Percentiles rank a stretch among this genome's conserved stretches.
phyloP scores from a whole-genome alignment of 768 basidiomycete species.

The Boletellus emodensis region DNA sequence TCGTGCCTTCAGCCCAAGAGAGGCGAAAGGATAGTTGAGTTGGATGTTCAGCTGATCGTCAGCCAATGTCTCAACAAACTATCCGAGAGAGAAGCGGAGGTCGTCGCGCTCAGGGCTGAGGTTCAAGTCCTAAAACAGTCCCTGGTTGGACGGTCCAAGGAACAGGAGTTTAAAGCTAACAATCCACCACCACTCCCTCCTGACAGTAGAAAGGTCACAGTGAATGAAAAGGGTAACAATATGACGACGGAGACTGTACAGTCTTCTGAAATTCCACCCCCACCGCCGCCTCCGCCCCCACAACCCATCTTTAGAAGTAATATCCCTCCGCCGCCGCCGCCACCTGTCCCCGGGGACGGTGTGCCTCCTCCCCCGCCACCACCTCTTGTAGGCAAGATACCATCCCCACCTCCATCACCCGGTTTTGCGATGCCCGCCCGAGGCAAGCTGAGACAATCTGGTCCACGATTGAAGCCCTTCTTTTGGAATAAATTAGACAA shows the following conservation, averaged over 20 bases:
- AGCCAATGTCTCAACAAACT: constrained; percentile 67
- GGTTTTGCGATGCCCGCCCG: constrained; percentile 31
- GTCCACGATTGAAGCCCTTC: constrained; percentile 76
- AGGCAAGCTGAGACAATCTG: constrained; percentile 31
- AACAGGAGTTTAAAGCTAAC: constrained; percentile 68
- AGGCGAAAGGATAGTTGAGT: constrained; percentile 42
- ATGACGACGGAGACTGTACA: constrained; percentile 10
- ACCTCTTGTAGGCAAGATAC: constrained; percentile 26
- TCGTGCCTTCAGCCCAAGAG: constrained; percentile 64
- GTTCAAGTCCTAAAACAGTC: constrained; percentile 49
- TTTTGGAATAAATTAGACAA: constrained; percentile 83
- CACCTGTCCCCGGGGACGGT: constrained; percentile 23
- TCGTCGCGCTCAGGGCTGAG: constrained; percentile 47
- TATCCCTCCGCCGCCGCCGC: constrained; percentile 21
- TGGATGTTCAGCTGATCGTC: constrained; percentile 68
- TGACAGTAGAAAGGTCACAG: constrained; percentile 6
- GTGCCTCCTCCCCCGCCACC: constrained; percentile 32
- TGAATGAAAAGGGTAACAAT: constrained; percentile 6
- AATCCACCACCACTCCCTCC: constrained; percentile 65
- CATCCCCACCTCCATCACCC: constrained; percentile 27
- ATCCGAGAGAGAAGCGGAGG: constrained; percentile 64
- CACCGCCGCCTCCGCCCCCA: constrained; percentile 23
- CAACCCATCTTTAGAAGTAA: constrained; percentile 21
- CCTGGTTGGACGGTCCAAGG: constrained; percentile 49
- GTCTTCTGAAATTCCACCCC: constrained; percentile 19